Conservation (phyloP, 2,329 filamentous ascomycete species). For the Fusarium sp. region DNA sequence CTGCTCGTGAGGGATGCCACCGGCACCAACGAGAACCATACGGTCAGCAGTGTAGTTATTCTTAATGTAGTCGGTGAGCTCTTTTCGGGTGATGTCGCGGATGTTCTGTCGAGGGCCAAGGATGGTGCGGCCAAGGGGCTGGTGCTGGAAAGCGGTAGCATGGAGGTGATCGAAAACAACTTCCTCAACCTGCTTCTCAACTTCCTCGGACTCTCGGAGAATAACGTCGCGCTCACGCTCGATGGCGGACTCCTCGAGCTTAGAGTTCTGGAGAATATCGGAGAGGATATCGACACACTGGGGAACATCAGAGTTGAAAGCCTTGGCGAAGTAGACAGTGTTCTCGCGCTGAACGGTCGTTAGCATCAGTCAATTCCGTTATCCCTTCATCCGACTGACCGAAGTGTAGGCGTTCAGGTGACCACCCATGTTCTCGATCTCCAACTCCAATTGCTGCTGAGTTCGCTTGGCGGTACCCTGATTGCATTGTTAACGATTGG, state of each 20-base stretch:
- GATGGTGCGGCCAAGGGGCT: constrained; percentile 97
- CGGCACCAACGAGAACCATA: constrained; percentile 97
- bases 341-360: constrained; percentile 80
- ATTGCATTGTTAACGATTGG: constrained; percentile 27
- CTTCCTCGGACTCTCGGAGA: constrained; percentile 97
- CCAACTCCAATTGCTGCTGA: constrained; percentile 97
- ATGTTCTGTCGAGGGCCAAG: constrained; percentile 99
- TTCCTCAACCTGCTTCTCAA: constrained; percentile 99
- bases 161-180: constrained; percentile 99
- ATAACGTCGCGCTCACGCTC: constrained; percentile 99
- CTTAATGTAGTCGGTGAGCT: constrained; percentile 97
- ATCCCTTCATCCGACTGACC: constrained; percentile 66
- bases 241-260: constrained; percentile 91
- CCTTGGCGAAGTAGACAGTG: constrained; percentile 99
- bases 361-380: constrained; percentile 35
- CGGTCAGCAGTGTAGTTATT: constrained; percentile 99
- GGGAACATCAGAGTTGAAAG: constrained; percentile 97
- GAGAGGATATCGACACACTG: constrained; percentile 97
- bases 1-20: constrained; percentile 92
- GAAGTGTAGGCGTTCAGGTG: constrained; percentile 99
- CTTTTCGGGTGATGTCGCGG: constrained; percentile 89
- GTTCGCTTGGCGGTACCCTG: constrained; percentile 95
- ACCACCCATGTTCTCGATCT: constrained; percentile 99
- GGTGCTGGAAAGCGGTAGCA: constrained; percentile 95
- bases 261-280: constrained; percentile 99